Evolutionary conservation across 768 basidiomycete genomes (phyloP), one percentile per base, ranked within the genome.

Genomic region (Multifurca ochricompacta): DNA sequence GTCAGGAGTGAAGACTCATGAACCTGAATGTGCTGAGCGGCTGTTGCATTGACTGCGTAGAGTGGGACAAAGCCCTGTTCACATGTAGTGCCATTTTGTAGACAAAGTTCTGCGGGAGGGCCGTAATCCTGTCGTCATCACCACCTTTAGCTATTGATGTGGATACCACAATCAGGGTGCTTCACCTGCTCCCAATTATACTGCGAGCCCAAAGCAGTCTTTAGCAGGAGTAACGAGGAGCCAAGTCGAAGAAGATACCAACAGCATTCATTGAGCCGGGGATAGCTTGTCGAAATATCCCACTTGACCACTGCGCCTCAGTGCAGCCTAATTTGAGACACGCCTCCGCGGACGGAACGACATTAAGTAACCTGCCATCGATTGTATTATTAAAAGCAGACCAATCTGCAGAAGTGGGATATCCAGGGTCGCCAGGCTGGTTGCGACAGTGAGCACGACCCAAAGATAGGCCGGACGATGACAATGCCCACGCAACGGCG

Each of bases 181-280:
- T 7, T 47, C 6, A 58, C 56, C 51, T 60, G 56, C 46, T 60
- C 59, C 59, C 59, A 60, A 42, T 60, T 60, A 40, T 58, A 48
- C 59, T 60, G 21, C 5, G 27, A 28, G 8, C 0, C 3, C 3
- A 31, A 27, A 21, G 30, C 6, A 35, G n/a, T 44, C 30, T 41
- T 30, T 11, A 43, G 28, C 10, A 9, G 18, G 32, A 25, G 41
- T n/a, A n/a, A n/a, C n/a, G 9, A 10, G 42, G 14, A 27, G 18
- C 23, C 39, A 39, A 34, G 32, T 31, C 8, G 35, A 35, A n/a
- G n/a, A n/a, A n/a, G 27, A 28, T 8, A 37, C 59, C 13, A 41
- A 60, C 59, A 6, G 43, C 35, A 42, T 58, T 51, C 59, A 60
- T 60, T 3, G 56, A 27, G 4, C 59, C 59, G 14, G 59, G 59